These are phyloP conservation scores for Schwanniomyces sp. DNA, from an alignment of 805 yeast genomes.

Conservation along the genomic window DNA sequence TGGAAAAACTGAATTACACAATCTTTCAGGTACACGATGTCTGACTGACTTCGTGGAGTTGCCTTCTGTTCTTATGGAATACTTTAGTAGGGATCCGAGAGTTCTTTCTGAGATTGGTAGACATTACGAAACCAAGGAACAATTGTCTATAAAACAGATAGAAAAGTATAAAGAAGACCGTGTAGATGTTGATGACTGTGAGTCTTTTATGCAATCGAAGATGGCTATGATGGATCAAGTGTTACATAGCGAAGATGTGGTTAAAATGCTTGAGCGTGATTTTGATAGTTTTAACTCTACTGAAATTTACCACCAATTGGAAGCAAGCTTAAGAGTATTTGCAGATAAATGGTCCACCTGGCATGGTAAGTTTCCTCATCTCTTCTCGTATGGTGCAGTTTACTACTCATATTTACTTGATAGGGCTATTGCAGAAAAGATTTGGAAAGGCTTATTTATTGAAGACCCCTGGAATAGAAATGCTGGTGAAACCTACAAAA, in stretches of 20 bases:
- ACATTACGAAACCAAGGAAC: slow-evolving; percentile 67
- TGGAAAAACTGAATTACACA: slow-evolving; percentile 87
- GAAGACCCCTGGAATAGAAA: slow-evolving; percentile 66
- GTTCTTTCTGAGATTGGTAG: slow-evolving; percentile 72
- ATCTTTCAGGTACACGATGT: slow-evolving; percentile 92
- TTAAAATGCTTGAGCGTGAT: slow-evolving; percentile 13
- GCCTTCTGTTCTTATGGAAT: slow-evolving; percentile 96
- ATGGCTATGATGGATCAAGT: slow-evolving; percentile 88
- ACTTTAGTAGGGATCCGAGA: slow-evolving; percentile 78
- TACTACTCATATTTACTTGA: slow-evolving; percentile 91
- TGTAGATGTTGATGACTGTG: slow-evolving; percentile 61
- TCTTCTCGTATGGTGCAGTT: slow-evolving; percentile 90
- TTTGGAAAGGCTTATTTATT: slow-evolving; percentile 75
- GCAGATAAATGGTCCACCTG: slow-evolving; percentile 73
- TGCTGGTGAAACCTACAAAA: slow-evolving; percentile 75
- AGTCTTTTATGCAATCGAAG: slow-evolving; percentile 81
- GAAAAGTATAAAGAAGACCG: slow-evolving; percentile 51
- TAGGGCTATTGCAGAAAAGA: slow-evolving; percentile 84
- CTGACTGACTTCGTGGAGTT: slow-evolving; percentile 95
- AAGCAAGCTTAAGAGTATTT: slow-evolving; percentile 56
- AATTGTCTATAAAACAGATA: slow-evolving; percentile 52
- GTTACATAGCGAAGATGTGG: slow-evolving; percentile 52
- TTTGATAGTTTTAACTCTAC: slow-evolving; percentile 51
- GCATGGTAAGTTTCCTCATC: slow-evolving; percentile 94
- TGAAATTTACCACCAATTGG: slow-evolving; percentile 64